Conservation (phyloP, 495 filamentous ascomycete species). For the Delitschia confertaspora region DNA sequence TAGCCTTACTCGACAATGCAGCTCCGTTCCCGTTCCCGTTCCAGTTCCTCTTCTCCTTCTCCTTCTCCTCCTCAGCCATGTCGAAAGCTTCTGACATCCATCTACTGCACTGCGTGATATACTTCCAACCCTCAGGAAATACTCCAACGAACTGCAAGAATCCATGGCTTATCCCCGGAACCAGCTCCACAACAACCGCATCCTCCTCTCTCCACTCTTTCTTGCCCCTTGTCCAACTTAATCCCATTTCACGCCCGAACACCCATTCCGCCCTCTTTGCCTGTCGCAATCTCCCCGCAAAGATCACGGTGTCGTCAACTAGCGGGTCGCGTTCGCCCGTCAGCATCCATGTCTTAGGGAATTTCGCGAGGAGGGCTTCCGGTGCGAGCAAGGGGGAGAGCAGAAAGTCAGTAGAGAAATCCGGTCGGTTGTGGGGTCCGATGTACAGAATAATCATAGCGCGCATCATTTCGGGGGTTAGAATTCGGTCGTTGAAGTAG, state of each 20-base stretch:
- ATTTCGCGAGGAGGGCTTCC: conserved; percentile 66
- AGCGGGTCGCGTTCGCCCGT: conserved; percentile 93
- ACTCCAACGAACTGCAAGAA: conserved; percentile 83
- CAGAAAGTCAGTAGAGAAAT: conserved; percentile 84
- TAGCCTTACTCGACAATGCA: neutral
- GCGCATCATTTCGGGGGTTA: conserved; percentile 97
- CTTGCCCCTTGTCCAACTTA: conserved; percentile 29
- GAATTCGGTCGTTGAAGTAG: conserved; percentile 90
- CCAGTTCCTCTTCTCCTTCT: neutral
- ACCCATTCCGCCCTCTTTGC: conserved; percentile 64
- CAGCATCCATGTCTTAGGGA: conserved; percentile 86
- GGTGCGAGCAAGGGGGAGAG: conserved; percentile 85
- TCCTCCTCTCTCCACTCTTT: conserved; percentile 61
- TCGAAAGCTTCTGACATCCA: conserved; percentile 74
- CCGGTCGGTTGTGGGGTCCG: conserved; percentile 82
- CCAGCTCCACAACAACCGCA: conserved; percentile 68
- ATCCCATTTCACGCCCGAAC: conserved; percentile 53
- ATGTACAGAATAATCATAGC: conserved; percentile 99
- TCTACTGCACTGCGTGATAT: conserved; percentile 60
- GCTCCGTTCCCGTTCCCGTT: conserved; percentile 3
- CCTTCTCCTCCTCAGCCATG: conserved; percentile 34
- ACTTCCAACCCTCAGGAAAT: conserved; percentile 78
- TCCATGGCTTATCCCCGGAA: conserved; percentile 84
- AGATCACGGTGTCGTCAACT: conserved; percentile 93
- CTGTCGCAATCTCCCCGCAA: conserved; percentile 75